These are phyloP conservation scores for Tetrapisispora phaffii DNA, from an alignment of 805 yeast genomes.

Conservation along the genomic window DNA sequence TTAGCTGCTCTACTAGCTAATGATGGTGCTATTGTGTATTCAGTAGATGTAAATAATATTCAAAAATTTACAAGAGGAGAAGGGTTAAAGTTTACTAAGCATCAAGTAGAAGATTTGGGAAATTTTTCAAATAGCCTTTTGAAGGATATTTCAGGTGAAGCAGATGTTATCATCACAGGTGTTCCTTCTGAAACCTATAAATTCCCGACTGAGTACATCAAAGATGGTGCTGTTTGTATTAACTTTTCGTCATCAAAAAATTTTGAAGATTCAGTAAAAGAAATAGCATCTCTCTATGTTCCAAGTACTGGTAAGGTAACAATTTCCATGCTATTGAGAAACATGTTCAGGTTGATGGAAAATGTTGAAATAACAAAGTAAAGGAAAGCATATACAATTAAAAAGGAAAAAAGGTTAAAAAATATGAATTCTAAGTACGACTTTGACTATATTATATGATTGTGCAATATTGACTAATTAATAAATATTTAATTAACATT, in stretches of 20 bases:
- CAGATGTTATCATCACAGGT: constrained; percentile 93
- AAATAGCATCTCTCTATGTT: constrained; percentile 81
- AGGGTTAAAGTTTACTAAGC: constrained; percentile 71
- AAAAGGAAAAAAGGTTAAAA: no score
- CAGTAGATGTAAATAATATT: constrained; percentile 77
- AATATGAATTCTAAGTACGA: no score
- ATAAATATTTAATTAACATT: no score
- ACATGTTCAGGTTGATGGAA: constrained; percentile 69
- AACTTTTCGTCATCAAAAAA: constrained; percentile 87
- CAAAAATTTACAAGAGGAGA: constrained; percentile 93
- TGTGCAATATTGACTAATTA: no score
- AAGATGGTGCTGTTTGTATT: constrained; percentile 82
- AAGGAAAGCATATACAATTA: no score
- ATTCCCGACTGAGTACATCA: constrained; percentile 71
- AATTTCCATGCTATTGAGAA: constrained; percentile 86
- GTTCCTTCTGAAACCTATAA: constrained; percentile 80
- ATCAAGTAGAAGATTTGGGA: constrained; percentile 58
- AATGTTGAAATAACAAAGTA: constrained; percentile 37
- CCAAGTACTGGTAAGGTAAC: constrained; percentile 97
- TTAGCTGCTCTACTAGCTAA: constrained; percentile 91
- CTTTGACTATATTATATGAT: no score
- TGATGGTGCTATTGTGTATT: constrained; percentile 94
- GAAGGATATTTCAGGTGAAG: constrained; percentile 55
- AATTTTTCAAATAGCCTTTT: constrained; percentile 35
- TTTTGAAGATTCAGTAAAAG: constrained; percentile 73